These are phyloP conservation scores for Colletotrichum endophyticum DNA, from an alignment of 2,329 filamentous ascomycete genomes.

Conservation along the genomic window DNA sequence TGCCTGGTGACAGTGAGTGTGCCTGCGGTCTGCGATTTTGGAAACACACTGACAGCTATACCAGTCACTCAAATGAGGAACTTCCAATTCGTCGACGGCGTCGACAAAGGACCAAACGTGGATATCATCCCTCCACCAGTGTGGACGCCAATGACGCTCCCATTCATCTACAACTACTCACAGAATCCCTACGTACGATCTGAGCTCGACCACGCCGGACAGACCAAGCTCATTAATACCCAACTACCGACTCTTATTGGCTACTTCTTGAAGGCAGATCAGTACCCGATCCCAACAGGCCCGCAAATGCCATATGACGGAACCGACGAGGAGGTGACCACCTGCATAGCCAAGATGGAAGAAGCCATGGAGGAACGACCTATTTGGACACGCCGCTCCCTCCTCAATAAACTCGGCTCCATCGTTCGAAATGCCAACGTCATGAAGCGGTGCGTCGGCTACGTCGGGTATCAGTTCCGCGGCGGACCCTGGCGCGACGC, in stretches of 20 bases:
- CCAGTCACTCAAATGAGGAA: constrained; percentile 48
- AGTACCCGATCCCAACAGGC: constrained; percentile 65
- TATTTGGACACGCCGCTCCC: constrained; percentile 83
- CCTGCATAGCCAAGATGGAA: constrained; percentile 68
- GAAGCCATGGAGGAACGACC: constrained; percentile 75
- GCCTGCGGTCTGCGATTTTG: background rate
- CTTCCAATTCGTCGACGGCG: constrained; percentile 67
- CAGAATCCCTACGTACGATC: constrained; percentile 81
- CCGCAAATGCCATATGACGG: constrained; percentile 66
- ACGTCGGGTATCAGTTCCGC: constrained; percentile 90
- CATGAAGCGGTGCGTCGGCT: constrained; percentile 79
- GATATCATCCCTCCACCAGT: constrained; percentile 81
- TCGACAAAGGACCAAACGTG: constrained; percentile 59
- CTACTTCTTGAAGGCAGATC: constrained; percentile 63
- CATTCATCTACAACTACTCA: constrained; percentile 81
- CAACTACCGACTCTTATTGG: constrained; percentile 63
- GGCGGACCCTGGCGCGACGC: constrained; percentile 92
- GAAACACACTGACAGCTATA: constrained; percentile 41
- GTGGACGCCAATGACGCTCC: constrained; percentile 76
- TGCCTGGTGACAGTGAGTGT: constrained; percentile 70
- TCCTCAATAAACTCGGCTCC: constrained; percentile 73
- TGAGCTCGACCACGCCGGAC: constrained; percentile 60
- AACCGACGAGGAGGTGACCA: constrained; percentile 65
- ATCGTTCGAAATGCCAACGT: constrained; percentile 57
- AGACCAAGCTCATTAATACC: constrained; percentile 59